Evolutionary conservation across 306 rosid species (phyloP).

Genomic region (Medicago ruthenica): DNA sequence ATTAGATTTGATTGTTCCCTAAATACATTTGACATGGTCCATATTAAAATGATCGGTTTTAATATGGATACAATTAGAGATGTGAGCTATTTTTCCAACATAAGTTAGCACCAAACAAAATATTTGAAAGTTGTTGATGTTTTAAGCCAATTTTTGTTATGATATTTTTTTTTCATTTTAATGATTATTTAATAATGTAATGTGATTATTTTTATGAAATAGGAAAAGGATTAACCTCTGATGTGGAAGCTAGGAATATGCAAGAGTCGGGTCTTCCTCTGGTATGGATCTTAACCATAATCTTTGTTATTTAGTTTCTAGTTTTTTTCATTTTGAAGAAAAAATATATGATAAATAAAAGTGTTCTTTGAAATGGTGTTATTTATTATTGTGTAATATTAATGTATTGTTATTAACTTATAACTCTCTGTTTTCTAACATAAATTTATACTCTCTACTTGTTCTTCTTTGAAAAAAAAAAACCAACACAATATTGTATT

Average conservation of each 20-base stretch:
- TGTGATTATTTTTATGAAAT: not conserved
- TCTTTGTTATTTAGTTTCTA: not conserved
- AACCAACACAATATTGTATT: not conserved
- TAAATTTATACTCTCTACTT: not conserved
- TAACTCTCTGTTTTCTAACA: not conserved
- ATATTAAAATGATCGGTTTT: no score
- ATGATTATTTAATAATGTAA: not conserved
- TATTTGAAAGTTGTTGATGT: no score
- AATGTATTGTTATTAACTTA: no score
- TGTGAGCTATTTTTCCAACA: no score
- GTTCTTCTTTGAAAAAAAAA: not conserved
- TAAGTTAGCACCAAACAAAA: no score
- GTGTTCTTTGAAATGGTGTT: not conserved
- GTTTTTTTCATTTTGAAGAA: not conserved
- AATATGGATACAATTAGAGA: no score
- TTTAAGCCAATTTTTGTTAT: not conserved
- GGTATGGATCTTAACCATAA: not conserved
- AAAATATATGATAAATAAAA: no score
- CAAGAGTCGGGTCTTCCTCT: not conserved
- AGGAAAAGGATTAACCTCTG: not conserved
- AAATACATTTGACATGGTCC: no score
- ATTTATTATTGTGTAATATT: no score
- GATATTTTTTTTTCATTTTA: not conserved
- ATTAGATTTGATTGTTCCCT: no score
- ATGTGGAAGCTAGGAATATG: not conserved